phyloP scores from a whole-genome alignment of 331 rosid genomes.

The Pyracantha coccinea region DNA sequence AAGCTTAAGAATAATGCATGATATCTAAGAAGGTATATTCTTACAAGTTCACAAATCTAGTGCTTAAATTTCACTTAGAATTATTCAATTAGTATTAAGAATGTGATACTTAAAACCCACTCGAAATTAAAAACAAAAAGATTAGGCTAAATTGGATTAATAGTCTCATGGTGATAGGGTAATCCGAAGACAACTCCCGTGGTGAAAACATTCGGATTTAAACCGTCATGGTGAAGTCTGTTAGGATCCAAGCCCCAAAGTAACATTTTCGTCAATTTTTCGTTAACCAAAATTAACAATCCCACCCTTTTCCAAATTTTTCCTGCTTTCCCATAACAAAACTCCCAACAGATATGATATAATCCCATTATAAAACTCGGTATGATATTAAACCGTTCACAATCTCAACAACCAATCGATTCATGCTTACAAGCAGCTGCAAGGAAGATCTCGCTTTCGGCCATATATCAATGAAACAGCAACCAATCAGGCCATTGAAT shows the following conservation, averaged over 20 bases:
- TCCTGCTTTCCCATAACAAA: too few relatives aligned
- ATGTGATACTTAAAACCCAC: not conserved
- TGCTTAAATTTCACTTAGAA: not conserved
- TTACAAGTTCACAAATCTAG: not conserved
- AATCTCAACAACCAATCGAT: constrained; percentile 58
- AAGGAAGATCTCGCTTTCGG: constrained; percentile 77
- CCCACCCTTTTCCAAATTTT: too few relatives aligned
- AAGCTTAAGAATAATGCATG: not conserved
- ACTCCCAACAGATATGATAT: not conserved
- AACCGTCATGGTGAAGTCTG: fast-evolving
- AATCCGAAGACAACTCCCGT: too few relatives aligned
- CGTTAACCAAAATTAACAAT: too few relatives aligned
- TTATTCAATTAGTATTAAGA: too few relatives aligned
- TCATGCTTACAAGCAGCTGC: constrained; percentile 78
- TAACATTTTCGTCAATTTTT: too few relatives aligned
- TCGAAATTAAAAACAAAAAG: not conserved
- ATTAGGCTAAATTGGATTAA: too few relatives aligned
- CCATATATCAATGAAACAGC: constrained; percentile 32
- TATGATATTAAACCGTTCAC: constrained; percentile 61
- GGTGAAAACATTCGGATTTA: too few relatives aligned
- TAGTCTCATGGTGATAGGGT: fast-evolving
- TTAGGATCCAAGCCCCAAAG: too few relatives aligned
- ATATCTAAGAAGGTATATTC: not conserved
- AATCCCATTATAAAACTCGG: constrained; percentile 41
- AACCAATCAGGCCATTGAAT: not conserved